phyloP scores from a whole-genome alignment of 75 land plant genomes.

The Selaginella tamariscina region DNA sequence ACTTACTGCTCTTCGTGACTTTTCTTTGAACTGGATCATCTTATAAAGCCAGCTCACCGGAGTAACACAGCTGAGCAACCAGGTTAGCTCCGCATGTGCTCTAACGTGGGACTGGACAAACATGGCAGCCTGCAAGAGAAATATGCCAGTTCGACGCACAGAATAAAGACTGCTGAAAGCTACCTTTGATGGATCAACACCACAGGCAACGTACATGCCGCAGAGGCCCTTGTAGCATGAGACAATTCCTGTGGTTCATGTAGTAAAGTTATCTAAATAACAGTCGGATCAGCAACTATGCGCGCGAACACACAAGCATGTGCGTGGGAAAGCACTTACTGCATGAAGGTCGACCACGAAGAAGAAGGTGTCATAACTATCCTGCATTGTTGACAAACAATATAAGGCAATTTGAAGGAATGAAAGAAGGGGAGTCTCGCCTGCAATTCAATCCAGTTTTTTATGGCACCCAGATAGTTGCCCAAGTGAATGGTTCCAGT shows the following conservation, averaged over 20 bases:
- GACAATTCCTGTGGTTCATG: constrained; percentile 57
- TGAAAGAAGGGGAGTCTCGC: constrained; percentile 33
- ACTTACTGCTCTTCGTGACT: constrained; percentile 77
- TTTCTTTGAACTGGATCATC: constrained; percentile 96
- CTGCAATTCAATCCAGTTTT: constrained; percentile 86
- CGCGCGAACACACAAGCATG: too few species aligned
- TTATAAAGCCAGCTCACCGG: constrained; percentile 86
- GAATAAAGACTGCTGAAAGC: constrained; percentile 9
- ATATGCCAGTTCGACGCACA: background rate
- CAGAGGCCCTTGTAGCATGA: constrained; percentile 61
- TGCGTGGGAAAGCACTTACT: constrained; percentile 26
- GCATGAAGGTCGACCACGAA: constrained; percentile 97
- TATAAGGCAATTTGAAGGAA: background rate
- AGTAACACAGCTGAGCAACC: constrained; percentile 78
- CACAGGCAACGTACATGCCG: constrained; percentile 97
- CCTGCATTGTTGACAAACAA: constrained; percentile 32
- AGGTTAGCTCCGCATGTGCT: constrained; percentile 89
- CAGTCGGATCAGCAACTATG: background rate
- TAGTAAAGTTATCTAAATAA: constrained; percentile 81
- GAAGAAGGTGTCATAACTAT: constrained; percentile 65
- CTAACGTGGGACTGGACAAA: constrained; percentile 93
- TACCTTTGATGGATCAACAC: constrained; percentile 86
- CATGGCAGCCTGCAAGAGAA: constrained; percentile 51
- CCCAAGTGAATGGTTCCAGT: constrained; percentile 90
- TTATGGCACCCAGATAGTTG: constrained; percentile 93